phyloP scores from a whole-genome alignment of 2,329 filamentous ascomycete genomes.

The Phialophora macrospora region DNA sequence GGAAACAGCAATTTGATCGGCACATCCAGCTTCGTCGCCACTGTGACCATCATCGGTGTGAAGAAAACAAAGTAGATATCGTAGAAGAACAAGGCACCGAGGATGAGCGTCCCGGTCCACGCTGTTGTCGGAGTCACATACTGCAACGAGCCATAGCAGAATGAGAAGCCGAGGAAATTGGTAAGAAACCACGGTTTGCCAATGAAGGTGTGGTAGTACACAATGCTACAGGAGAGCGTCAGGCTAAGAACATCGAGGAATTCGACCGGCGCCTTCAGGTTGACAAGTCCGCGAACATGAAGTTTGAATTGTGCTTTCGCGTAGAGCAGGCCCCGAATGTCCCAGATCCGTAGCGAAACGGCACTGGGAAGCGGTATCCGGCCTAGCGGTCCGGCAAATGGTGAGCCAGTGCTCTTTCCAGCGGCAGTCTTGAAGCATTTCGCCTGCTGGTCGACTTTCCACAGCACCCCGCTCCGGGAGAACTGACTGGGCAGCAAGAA shows the following conservation, averaged over 20 bases:
- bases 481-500: conserved; percentile 77
- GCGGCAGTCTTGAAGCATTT: conserved; percentile 41
- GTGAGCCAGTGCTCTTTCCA: conserved; percentile 45
- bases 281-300: conserved; percentile 59
- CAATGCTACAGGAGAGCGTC: conserved; percentile 58
- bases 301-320: conserved; percentile 58
- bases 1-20: conserved; percentile 91
- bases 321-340: conserved; percentile 53
- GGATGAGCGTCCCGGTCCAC: conserved; percentile 75
- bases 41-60: conserved; percentile 60
- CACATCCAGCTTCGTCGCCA: conserved; percentile 86
- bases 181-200: conserved; percentile 72
- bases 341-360: conserved; percentile 54
- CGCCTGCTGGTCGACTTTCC: conserved; percentile 48
- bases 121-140: conserved; percentile 90
- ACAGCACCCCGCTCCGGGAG: conserved; percentile 57
- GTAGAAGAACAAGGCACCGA: conserved; percentile 85
- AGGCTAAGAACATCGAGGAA: conserved; percentile 61
- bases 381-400: conserved; percentile 58
- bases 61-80: conserved; percentile 76
- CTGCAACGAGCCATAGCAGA: conserved; percentile 81
- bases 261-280: conserved; percentile 49
- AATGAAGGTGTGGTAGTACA: conserved; percentile 68
- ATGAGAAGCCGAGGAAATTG: conserved; percentile 84
- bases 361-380: conserved; percentile 51